Conservation (phyloP, 805 yeast genomes). For the Yamadazyma endophytica region DNA sequence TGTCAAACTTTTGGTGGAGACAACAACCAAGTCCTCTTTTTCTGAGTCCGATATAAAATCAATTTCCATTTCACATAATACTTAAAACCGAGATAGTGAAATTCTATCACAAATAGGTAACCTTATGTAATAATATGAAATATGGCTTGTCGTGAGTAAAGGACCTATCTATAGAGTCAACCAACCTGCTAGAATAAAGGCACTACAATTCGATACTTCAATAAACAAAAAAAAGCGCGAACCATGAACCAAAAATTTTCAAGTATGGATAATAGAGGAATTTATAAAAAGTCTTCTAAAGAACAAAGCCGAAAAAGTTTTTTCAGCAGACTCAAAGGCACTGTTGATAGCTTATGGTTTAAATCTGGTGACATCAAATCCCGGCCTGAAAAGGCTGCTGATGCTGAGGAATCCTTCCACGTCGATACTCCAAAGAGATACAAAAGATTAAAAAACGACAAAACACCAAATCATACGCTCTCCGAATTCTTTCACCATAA, state of each 20-base stretch:
- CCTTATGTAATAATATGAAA: no score
- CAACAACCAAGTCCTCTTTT: constrained; percentile 21
- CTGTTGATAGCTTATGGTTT: no score
- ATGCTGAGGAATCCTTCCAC: not conserved
- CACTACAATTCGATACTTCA: not conserved
- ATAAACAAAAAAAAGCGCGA: constrained; percentile 1
- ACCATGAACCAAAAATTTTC: not conserved
- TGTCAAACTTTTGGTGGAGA: constrained; percentile 3
- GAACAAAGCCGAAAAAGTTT: constrained; percentile 3
- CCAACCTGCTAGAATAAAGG: not conserved
- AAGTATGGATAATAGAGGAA: constrained; percentile 12
- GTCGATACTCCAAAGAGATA: not conserved
- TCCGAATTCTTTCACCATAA: constrained; percentile 69
- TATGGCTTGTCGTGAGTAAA: no score
- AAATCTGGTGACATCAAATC: no score
- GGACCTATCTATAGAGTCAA: constrained; percentile 2
- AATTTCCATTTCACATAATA: no score
- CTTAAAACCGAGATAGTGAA: no score
- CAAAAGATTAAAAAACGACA: constrained; percentile 5
- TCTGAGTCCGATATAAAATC: constrained; percentile 28
- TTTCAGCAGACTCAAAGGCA: no score
- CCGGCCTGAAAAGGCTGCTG: not conserved
- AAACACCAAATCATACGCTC: constrained; percentile 48
- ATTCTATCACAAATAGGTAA: no score
- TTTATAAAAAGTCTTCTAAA: constrained; percentile 8